phyloP scores from a whole-genome alignment of 768 basidiomycete species.

The Termitomyces sp. region DNA sequence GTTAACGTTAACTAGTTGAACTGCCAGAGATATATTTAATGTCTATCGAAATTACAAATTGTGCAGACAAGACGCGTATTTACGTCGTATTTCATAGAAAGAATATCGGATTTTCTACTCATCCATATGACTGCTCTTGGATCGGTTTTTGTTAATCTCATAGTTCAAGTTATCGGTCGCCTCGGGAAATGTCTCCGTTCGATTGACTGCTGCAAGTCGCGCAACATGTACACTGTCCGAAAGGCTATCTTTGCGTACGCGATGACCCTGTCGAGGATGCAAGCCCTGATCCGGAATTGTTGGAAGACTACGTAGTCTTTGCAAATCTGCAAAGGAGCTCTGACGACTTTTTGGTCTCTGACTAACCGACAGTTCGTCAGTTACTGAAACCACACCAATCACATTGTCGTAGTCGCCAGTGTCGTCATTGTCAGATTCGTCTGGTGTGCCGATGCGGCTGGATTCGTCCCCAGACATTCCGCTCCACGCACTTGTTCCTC shows the following conservation, averaged over 20 bases:
- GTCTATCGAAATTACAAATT: not conserved
- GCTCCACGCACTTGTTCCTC: constrained; percentile 87
- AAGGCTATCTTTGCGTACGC: constrained; percentile 57
- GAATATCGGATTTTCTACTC: constrained; percentile 5
- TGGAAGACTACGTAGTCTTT: constrained; percentile 45
- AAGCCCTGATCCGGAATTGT: constrained; percentile 28
- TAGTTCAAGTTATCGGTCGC: constrained; percentile 65
- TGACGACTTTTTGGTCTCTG: constrained; percentile 54
- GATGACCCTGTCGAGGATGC: constrained; percentile 38
- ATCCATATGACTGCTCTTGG: constrained; percentile 14
- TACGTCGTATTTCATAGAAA: not conserved
- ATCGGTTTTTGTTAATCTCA: constrained; percentile 41
- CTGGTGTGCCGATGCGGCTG: constrained; percentile 64
- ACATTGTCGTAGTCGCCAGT: constrained; percentile 91
- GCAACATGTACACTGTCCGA: constrained; percentile 59
- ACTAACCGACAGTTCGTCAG: constrained; percentile 36
- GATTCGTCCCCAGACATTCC: constrained; percentile 48
- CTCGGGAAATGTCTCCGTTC: constrained; percentile 49
- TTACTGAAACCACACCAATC: constrained; percentile 52
- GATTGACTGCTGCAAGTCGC: constrained; percentile 56
- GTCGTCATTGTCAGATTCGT: constrained; percentile 82
- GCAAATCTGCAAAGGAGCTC: constrained; percentile 79
- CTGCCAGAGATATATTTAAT: not conserved
- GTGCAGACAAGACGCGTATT: not conserved
- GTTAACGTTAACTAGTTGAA: constrained; percentile 2